Evolutionary conservation across 345 rosid genomes (phyloP).

Genomic region (Corchorus olitorius): DNA sequence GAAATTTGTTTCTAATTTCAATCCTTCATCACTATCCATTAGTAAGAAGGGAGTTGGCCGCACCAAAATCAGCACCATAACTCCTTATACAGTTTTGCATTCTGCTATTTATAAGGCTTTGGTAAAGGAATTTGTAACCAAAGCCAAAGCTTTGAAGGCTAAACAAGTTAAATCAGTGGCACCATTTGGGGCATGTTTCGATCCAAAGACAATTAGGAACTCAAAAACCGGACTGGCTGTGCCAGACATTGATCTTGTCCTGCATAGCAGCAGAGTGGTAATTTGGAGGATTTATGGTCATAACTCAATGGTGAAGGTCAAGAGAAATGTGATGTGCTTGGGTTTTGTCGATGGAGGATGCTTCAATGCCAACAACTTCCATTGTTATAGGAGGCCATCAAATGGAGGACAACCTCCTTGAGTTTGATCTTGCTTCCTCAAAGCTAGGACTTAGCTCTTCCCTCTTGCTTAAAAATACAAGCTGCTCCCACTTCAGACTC

Average conservation of each 20-base stretch:
- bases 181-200: conserved; percentile 33
- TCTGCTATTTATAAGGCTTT: conserved; percentile 31
- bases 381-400: conserved; percentile 38
- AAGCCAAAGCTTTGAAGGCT: not conserved
- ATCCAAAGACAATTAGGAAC: not conserved
- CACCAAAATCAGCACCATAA: conserved; percentile 34
- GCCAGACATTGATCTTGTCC: conserved; percentile 26
- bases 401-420: conserved; percentile 32
- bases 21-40: conserved; percentile 23
- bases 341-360: conserved; percentile 35
- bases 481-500: conserved; percentile 18
- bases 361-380: conserved; percentile 13
- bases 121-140: too few species aligned
- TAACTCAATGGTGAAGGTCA: conserved; percentile 32
- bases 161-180: conserved; percentile 19
- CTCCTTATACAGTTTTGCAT: conserved; percentile 30
- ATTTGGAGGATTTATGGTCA: conserved; percentile 36
- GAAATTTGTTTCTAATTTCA: conserved; percentile 15
- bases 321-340: conserved; percentile 21
- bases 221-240: conserved; percentile 25
- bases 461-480: conserved; percentile 15
- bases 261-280: conserved; percentile 22
- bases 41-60: conserved; percentile 30
- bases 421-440: conserved; percentile 31
- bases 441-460: conserved; percentile 39